Evolutionary conservation across 768 basidiomycete genomes (phyloP), one percentile per base, ranked within the genome.

Genomic region (Galerina marginata): DNA sequence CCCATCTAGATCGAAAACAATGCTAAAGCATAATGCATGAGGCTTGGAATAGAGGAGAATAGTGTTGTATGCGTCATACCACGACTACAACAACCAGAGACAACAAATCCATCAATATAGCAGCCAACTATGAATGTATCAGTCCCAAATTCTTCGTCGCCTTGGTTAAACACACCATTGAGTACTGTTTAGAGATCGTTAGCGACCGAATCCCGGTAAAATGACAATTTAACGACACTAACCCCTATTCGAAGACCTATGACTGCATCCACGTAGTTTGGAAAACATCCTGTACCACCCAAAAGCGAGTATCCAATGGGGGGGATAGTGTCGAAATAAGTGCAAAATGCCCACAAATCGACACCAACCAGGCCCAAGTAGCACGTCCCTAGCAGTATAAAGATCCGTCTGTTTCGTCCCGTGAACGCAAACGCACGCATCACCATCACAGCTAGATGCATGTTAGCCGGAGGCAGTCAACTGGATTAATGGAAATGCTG

Each of bases 381-480:
- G 56, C 72, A 71, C 6, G 59, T 20, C 9, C 70, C 66, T 44
- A 81, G 61, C 20, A 77, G 38, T 9, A 55, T 49, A 4, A 80
- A 69, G 29, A 78, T 59, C 9, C 56, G 62, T 43, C 58, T 62
- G 50, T 69, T 73, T 45, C 77, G 73, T 5, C 78, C 79, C 5
- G 77, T 65, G 58, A 81, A 81, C 7, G 77, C 80, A 53, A 78
- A 78, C 15, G 79, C 77, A 36, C 80, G 73, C 74, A 80, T 78
- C 54, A 80, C 33, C 73, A 81, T 79, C 26, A 81, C 79, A 47
- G 68, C 80, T 80, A 54, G 3, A 16, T 20, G 14, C 14, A 6
- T 15, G 55, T 26, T 12, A 43, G 15, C 37, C 42, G 50, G 15
- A 16, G 9, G 26, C 11, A 10, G 29, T 12, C 10, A 25, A 26